These are phyloP conservation scores for Fusarium gaditjirri DNA, from an alignment of 2,329 filamentous ascomycete species.

Conservation along the genomic window DNA sequence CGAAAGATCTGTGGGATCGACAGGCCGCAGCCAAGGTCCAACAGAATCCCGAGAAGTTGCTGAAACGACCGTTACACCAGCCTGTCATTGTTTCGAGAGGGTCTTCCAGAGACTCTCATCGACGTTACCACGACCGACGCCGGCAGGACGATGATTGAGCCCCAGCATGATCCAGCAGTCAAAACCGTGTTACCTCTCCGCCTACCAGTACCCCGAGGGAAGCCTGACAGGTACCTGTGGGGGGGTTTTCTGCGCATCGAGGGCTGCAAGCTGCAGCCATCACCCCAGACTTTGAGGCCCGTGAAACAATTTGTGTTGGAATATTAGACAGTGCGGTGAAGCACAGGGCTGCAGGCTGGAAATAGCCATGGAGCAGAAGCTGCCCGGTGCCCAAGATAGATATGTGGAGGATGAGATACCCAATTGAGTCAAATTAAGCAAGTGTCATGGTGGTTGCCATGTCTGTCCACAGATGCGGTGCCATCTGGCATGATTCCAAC, in stretches of 20 bases:
- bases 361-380: slow-evolving; percentile 31
- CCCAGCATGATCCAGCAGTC: slow-evolving; percentile 7
- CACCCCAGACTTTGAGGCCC: slow-evolving; percentile 22
- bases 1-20: slow-evolving; percentile 66
- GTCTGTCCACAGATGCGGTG: slow-evolving; percentile 56
- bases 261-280: slow-evolving; percentile 7
- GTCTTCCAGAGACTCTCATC: slow-evolving; percentile 40
- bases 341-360: slow-evolving; percentile 26
- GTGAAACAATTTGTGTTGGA: slow-evolving; percentile 27
- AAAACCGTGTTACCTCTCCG: slow-evolving; percentile 4
- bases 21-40: slow-evolving; percentile 63
- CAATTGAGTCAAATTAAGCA: slow-evolving; percentile 38
- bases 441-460: slow-evolving; percentile 38
- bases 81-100: slow-evolving; percentile 59
- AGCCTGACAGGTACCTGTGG: slow-evolving; percentile 1
- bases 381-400: slow-evolving; percentile 35
- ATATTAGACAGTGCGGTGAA: slow-evolving; percentile 34
- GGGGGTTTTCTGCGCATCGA: slow-evolving; percentile 5
- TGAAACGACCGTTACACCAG: slow-evolving; percentile 68
- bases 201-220: slow-evolving; percentile 11
- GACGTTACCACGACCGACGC: slow-evolving; percentile 43
- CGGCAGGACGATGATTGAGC: slow-evolving; percentile 41
- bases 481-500: slow-evolving; percentile 57
- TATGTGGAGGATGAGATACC: slow-evolving; percentile 43
- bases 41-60: slow-evolving; percentile 58